Base-by-base conservation (phyloP, 352 stramenopile species). In the Blastocystis sp. region DNA sequence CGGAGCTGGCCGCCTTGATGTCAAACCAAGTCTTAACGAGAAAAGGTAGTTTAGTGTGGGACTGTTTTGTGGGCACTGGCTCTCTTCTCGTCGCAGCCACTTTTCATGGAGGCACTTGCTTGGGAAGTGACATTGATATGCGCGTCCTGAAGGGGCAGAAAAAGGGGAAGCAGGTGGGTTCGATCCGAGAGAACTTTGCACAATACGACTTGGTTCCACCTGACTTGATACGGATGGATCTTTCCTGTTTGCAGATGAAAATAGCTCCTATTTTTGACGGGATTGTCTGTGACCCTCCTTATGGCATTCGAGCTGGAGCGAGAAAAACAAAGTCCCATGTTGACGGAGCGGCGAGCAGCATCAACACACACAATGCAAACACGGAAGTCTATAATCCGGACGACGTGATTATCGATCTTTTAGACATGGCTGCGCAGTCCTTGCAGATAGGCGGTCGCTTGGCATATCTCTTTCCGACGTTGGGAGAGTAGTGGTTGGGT, bases 21-120 rank as follows among this genome's bases (percentile, higher is more conserved):
- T 94, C 93, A 7, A 97, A 95, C 87, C 91, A 94, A 37, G 64
- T 80, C 37, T 53, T 61, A 6, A 64, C 70, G 3, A n/a, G 26
- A 11, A 23, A 50, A 23, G 70, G 70, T n/a, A 50, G 5, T 62
- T 26, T 80, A 20, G 94, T 97, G 3, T 95, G 98, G 87, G 97
- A 99, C 92, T 96, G 96, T 23, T 99, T 98, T 91, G 96, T 98
- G 3, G 97, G 97, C 47, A 99, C 97, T 8, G 97, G 96, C 1
- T 97, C 93, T n/a, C 97, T 98, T 68, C 92, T 99, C 29, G 93
- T 99, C 43, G 94, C 95, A 8, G 97, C 94, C 66, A 94, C 94
- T 68, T 93, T 96, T 15, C 93, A 97, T 47, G 96, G 97, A 41
- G 95, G 93, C 8, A 41, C 64, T 88, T 97, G 94, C 90, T 93